Evolutionary conservation across 2,329 filamentous ascomycete species (phyloP).

Genomic region (Aspergillus pseudoglaucus): DNA sequence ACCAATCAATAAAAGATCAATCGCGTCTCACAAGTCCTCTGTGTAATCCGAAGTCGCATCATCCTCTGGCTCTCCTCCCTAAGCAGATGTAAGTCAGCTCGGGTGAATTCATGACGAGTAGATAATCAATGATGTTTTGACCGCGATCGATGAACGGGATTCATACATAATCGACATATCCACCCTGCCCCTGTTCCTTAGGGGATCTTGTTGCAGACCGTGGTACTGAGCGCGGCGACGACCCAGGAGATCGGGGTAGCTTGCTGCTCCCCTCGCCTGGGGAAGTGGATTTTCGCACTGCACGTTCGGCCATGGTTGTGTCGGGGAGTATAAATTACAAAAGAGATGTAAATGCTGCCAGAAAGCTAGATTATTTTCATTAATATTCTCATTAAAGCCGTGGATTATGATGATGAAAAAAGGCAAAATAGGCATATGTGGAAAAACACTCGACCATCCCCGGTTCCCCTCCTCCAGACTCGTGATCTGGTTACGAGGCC

Average conservation of each 20-base stretch:
- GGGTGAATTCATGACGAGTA: not conserved
- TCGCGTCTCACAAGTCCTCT: constrained; percentile 13
- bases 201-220: not conserved
- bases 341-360: not conserved
- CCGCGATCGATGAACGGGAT: not conserved
- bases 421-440: not conserved
- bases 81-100: not conserved
- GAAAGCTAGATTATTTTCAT: not conserved
- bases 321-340: not conserved
- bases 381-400: not conserved
- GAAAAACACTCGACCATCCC: not conserved
- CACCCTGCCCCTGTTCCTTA: not conserved
- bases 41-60: constrained; percentile 8
- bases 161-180: not conserved
- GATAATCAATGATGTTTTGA: not conserved
- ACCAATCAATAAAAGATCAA: not conserved
- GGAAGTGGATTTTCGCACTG: not conserved
- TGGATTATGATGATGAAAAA: not conserved
- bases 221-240: not conserved
- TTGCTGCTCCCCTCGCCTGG: not conserved
- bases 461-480: not conserved
- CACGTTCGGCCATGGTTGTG: not conserved
- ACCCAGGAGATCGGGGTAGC: not conserved
- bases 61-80: constrained; percentile 2
- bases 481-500: not conserved